Percentiles rank a stretch among this genome's conserved stretches.
phyloP scores from a whole-genome alignment of 805 yeast species.

The Cephaloascus albidus region DNA sequence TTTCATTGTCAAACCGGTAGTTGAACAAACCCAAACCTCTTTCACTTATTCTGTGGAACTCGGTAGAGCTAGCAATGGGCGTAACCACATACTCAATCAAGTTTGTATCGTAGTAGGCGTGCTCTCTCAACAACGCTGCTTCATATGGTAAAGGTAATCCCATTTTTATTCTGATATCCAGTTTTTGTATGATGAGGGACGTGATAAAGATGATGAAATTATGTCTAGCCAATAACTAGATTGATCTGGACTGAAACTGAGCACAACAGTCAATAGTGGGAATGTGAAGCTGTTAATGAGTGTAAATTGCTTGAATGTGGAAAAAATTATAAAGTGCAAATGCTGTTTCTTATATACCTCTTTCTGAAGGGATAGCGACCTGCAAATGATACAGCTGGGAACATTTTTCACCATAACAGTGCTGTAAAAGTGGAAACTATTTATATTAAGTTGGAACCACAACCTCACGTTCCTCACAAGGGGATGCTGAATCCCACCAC shows the following conservation, averaged over 20 bases:
- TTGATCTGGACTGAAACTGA: not conserved
- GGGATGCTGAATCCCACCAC: no score
- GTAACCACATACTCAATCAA: conserved; percentile 20
- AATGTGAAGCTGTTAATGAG: not conserved
- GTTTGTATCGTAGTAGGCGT: conserved; percentile 17
- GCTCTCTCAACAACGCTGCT: conserved; percentile 23
- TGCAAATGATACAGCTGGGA: not conserved
- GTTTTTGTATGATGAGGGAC: not conserved
- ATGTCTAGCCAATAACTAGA: not conserved
- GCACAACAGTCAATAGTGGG: not conserved
- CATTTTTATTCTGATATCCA: conserved; percentile 4
- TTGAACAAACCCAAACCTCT: conserved; percentile 5
- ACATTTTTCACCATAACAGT: not conserved
- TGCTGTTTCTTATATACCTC: not conserved
- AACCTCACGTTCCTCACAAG: no score
- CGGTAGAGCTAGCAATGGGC: conserved; percentile 16
- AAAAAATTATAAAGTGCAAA: no score
- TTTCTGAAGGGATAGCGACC: not conserved
- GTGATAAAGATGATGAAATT: not conserved
- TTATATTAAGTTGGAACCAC: no score
- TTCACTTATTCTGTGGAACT: conserved; percentile 4
- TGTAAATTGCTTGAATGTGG: not conserved
- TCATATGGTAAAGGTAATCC: conserved; percentile 23
- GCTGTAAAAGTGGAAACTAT: no score
- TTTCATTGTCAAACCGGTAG: conserved; percentile 1